Base-by-base conservation (phyloP, 768 basidiomycete genomes). In the Crepidotus variabilis region DNA sequence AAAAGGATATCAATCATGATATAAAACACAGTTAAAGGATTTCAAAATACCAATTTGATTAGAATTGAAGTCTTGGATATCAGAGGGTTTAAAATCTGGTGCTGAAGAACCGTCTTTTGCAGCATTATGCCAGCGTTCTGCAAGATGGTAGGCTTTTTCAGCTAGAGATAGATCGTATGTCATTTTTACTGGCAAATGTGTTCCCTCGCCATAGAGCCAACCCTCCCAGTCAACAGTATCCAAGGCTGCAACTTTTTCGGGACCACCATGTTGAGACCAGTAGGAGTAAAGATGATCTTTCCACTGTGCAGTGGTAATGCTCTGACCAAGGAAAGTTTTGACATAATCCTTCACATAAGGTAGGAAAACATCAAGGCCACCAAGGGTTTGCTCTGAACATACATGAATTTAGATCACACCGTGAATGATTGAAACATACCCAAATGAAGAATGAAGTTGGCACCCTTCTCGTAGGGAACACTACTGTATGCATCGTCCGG, bases 391-490 rank as follows among this genome's bases (percentile, higher is more conserved):
- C 68, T 94, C 89, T 86, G 60, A 7, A 39, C 20, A 22, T n/a
- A 6, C 10, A 43, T 11, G 50, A 43, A 50, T 51, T n/a, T 23
- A 11, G 16, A 21, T 14, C 20, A 36, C 33, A 34, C 14, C 11
- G 49, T 14, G 6, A 20, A n/a, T 35, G 14, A 9, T 8, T 47
- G 20, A 46, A 20, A 51, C 78, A 54, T 54, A 90, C 90, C 94
- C 20, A 98, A 78, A 67, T 91, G 80, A 16, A 95, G 80, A 14
- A 98, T 74, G 63, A 98, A 85, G 67, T 94, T 96, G 6, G 91
- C 80, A 22, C 95, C 95, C 71, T 95, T 91, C 68, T 90, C 89
- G 62, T 96, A 96, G 1, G 94, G 89, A 47, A 97, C 77, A 51
- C 76, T 74, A 56, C 78, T 75, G 69, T 88, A 92, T 6, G 89